These are phyloP conservation scores for Geranium incanum DNA, from an alignment of 441 rosid species.

Conservation along the genomic window DNA sequence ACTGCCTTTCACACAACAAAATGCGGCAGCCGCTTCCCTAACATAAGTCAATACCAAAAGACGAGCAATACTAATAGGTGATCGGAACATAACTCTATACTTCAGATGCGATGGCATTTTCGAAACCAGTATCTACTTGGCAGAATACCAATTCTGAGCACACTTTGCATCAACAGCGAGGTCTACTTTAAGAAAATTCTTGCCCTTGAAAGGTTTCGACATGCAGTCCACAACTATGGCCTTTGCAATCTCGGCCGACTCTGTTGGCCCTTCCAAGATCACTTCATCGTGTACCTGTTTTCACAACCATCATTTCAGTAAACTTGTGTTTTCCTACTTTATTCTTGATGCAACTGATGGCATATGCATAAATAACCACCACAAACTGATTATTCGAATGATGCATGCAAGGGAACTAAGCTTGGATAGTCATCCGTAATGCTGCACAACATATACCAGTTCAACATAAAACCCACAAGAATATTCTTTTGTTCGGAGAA, in stretches of 20 bases:
- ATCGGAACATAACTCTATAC: not conserved
- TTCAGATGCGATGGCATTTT: not conserved
- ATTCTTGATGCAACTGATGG: too few species aligned
- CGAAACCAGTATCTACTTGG: constrained; percentile 39
- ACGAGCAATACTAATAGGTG: too few species aligned
- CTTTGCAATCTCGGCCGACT: constrained; percentile 78
- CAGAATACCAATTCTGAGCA: constrained; percentile 89
- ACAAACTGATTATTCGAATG: too few species aligned
- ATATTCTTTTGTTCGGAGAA: too few species aligned
- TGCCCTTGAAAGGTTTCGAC: constrained; percentile 71
- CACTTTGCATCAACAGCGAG: constrained; percentile 85
- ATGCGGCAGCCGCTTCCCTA: not conserved
- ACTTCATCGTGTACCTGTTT: constrained; percentile 96
- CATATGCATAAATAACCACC: too few species aligned
- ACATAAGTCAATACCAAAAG: not conserved
- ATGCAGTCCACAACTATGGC: constrained; percentile 81
- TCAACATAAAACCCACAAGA: too few species aligned
- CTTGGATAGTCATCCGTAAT: too few species aligned
- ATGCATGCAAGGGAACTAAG: too few species aligned
- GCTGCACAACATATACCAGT: too few species aligned
- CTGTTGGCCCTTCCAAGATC: constrained; percentile 92
- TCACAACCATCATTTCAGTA: not conserved
- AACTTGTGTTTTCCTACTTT: not conserved
- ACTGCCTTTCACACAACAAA: too few species aligned
- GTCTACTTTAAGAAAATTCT: constrained; percentile 68